phyloP scores from a whole-genome alignment of 441 rosid genomes.

The Lepidium campestre region DNA sequence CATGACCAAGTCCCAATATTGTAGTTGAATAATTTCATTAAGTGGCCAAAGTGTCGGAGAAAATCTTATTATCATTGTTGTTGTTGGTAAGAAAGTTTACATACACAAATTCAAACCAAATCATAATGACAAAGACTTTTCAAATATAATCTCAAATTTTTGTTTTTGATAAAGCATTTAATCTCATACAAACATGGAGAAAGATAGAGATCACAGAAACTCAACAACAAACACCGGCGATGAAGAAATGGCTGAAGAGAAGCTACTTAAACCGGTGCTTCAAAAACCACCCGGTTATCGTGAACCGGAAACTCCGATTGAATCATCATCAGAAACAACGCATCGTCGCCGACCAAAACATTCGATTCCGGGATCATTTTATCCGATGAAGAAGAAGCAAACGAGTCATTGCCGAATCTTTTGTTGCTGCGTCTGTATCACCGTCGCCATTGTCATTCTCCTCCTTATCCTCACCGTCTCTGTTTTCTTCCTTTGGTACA shows the following conservation, averaged over 20 bases:
- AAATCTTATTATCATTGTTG: not conserved
- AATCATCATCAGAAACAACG: not conserved
- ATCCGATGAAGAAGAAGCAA: slow-evolving; percentile 31
- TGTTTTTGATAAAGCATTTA: too few relatives aligned
- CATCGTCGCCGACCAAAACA: slow-evolving; percentile 22
- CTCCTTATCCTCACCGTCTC: slow-evolving; percentile 26
- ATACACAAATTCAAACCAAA: not conserved
- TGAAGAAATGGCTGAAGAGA: slow-evolving; percentile 18
- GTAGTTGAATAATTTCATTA: not conserved
- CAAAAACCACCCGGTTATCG: slow-evolving; percentile 31
- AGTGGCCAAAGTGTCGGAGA: slow-evolving; percentile 23
- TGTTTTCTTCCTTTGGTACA: slow-evolving; percentile 52
- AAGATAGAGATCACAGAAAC: not conserved
- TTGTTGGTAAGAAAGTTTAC: slow-evolving; percentile 1
- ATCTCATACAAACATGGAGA: not conserved
- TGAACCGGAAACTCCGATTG: slow-evolving; percentile 18
- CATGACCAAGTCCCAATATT: too few relatives aligned
- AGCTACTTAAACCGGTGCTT: slow-evolving; percentile 24
- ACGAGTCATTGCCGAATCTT: slow-evolving; percentile 39
- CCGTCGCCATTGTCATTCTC: slow-evolving; percentile 32
- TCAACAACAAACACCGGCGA: not conserved
- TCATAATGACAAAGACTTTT: not conserved
- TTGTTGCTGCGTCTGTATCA: slow-evolving; percentile 38
- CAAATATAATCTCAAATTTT: not conserved
- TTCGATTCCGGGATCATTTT: slow-evolving; percentile 42